phyloP scores from a whole-genome alignment of 345 rosid genomes.

The Boechera stricta region DNA sequence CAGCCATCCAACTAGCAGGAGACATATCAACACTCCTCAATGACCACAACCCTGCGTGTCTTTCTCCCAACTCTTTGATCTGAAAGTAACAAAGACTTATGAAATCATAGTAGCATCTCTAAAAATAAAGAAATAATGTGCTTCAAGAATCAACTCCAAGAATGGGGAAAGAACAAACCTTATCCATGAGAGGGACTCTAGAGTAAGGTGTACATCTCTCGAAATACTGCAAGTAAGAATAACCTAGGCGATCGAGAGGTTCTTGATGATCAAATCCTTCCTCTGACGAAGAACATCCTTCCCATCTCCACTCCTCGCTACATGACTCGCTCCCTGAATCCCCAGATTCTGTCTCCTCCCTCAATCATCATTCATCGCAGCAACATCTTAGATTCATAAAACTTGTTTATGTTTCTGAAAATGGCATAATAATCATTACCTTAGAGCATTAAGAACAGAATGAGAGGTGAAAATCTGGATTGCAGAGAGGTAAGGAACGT shows the following conservation, averaged over 20 bases:
- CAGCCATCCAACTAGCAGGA: constrained; percentile 99
- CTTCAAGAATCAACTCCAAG: not conserved
- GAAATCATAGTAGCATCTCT: not conserved
- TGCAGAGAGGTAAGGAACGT: constrained; percentile 96
- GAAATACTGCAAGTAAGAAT: constrained; percentile 74
- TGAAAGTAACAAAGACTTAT: constrained; percentile 41
- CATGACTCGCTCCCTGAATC: constrained; percentile 81
- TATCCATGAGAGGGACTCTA: constrained; percentile 96
- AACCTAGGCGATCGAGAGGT: constrained; percentile 72
- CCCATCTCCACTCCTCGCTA: constrained; percentile 85
- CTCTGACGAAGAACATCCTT: constrained; percentile 81
- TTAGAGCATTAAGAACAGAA: constrained; percentile 58
- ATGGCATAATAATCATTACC: constrained; percentile 46
- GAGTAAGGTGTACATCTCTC: constrained; percentile 89
- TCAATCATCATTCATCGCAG: constrained; percentile 23
- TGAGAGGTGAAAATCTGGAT: constrained; percentile 87
- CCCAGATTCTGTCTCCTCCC: constrained; percentile 67
- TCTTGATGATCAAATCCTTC: constrained; percentile 83
- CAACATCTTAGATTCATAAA: constrained; percentile 32
- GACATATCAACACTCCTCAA: constrained; percentile 97
- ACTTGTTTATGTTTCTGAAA: not conserved
- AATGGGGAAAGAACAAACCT: constrained; percentile 57
- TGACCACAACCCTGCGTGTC: constrained; percentile 74
- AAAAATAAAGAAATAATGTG: not conserved
- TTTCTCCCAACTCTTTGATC: constrained; percentile 73